Percentiles rank a stretch among this genome's conserved stretches.
Evolutionary conservation across 352 stramenopile species (phyloP).

Genomic region (Globisporangium sylvaticum): DNA sequence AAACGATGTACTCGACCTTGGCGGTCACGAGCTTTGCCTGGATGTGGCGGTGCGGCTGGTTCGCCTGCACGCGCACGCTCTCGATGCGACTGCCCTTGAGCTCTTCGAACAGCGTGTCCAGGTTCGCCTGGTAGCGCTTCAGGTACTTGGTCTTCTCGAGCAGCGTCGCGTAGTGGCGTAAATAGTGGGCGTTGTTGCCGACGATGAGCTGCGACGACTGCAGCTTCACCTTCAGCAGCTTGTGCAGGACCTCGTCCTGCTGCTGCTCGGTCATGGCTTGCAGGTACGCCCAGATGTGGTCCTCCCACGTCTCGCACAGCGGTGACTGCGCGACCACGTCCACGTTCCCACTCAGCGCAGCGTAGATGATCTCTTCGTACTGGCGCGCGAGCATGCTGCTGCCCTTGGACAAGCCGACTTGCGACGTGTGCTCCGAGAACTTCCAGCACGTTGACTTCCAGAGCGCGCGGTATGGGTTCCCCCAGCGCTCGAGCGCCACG

Average conservation of each 20-base stretch:
- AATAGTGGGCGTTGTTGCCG: conserved; percentile 57
- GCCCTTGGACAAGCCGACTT: conserved; percentile 51
- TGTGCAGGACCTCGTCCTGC: conserved; percentile 65
- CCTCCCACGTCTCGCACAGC: conserved; percentile 79
- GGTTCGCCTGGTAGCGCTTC: conserved; percentile 61
- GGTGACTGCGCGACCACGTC: conserved; percentile 56
- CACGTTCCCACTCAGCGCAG: conserved; percentile 70
- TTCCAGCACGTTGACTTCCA: conserved; percentile 88
- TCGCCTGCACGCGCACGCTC: conserved; percentile 61
- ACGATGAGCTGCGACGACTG: conserved; percentile 72
- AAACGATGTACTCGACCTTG: conserved; percentile 77
- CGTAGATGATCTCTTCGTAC: conserved; percentile 82
- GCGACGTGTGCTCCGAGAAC: conserved; percentile 48
- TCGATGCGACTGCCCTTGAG: conserved; percentile 59
- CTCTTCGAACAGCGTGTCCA: conserved; percentile 78
- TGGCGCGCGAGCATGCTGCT: conserved; percentile 59
- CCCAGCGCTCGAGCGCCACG: conserved; percentile 58
- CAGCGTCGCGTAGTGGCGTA: conserved; percentile 48
- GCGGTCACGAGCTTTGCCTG: conserved; percentile 77
- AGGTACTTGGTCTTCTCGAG: conserved; percentile 75
- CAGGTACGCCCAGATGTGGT: conserved; percentile 83
- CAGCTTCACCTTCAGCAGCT: conserved; percentile 68
- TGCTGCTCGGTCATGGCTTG: conserved; percentile 64
- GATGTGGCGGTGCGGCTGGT: conserved; percentile 67
- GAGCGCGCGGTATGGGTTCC: conserved; percentile 74